Conservation (phyloP, 768 basidiomycete species). For the Boletus rubescentipes region DNA sequence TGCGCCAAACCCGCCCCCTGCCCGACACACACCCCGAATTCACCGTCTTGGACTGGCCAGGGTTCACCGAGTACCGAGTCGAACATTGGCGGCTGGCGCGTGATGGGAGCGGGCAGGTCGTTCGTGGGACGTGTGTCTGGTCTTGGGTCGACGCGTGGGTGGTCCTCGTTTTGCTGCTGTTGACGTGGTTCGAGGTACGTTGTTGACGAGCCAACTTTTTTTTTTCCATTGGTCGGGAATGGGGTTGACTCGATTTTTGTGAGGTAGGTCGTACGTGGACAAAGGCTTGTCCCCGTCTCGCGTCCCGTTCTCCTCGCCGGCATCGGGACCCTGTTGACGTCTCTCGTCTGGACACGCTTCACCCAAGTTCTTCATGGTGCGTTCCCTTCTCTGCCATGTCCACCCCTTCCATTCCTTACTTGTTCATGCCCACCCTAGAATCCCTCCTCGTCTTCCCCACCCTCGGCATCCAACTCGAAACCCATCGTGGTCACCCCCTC, state of each 20-base stretch:
- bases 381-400: no score
- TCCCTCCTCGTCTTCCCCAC: constrained; percentile 64
- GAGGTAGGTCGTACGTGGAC: not conserved
- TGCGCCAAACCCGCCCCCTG: constrained; percentile 39
- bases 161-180: not conserved
- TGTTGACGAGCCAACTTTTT: not conserved
- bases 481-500: constrained; percentile 55
- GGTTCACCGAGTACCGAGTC: constrained; percentile 60
- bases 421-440: constrained; percentile 27
- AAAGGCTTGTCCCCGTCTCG: not conserved
- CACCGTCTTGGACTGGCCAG: constrained; percentile 42
- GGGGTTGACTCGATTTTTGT: not conserved
- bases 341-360: constrained; percentile 36
- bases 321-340: constrained; percentile 15
- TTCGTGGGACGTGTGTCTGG: constrained; percentile 32
- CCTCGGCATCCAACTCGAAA: constrained; percentile 76
- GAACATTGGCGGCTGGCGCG: constrained; percentile 50
- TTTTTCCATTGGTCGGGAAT: no score
- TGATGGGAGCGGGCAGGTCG: constrained; percentile 38
- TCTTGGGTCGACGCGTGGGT: constrained; percentile 38
- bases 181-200: not conserved
- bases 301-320: not conserved
- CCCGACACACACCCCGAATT: constrained; percentile 51
- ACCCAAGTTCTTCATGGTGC: constrained; percentile 52
- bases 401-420: no score